Percentiles rank a stretch among this genome's conserved stretches.
phyloP scores from a whole-genome alignment of 495 filamentous ascomycete genomes.

The Tetracladium setigerum region DNA sequence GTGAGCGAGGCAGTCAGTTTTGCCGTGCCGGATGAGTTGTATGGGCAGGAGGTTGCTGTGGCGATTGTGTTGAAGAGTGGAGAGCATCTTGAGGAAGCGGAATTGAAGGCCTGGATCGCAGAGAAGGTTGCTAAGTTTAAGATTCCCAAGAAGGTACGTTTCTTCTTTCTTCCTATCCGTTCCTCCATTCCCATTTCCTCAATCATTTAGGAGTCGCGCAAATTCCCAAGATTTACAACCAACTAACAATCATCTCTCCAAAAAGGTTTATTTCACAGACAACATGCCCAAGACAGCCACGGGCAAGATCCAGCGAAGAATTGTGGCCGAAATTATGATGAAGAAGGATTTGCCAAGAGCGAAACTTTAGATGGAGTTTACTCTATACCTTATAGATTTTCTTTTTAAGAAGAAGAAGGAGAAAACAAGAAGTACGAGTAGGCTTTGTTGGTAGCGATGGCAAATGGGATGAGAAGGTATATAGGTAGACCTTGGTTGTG shows the following conservation, averaged over 20 bases:
- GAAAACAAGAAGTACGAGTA: too few species aligned
- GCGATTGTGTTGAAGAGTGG: slow-evolving; percentile 68
- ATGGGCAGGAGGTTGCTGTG: slow-evolving; percentile 74
- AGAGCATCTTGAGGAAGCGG: slow-evolving; percentile 39
- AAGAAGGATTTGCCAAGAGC: slow-evolving; percentile 19
- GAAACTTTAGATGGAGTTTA: slow-evolving; percentile 12
- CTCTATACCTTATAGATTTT: too few species aligned
- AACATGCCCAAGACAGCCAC: slow-evolving; percentile 87
- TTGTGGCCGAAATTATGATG: slow-evolving; percentile 67
- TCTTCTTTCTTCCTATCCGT: background rate
- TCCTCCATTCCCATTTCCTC: background rate
- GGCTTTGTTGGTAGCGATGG: too few species aligned
- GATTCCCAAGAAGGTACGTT: slow-evolving; percentile 68
- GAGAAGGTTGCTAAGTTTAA: slow-evolving; percentile 73
- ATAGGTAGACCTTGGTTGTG: too few species aligned
- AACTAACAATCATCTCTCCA: slow-evolving; percentile 3
- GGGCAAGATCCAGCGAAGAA: slow-evolving; percentile 74
- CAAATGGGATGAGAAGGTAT: too few species aligned
- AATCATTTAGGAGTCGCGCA: too few species aligned
- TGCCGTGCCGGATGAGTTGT: slow-evolving; percentile 66
- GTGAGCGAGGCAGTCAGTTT: slow-evolving; percentile 76
- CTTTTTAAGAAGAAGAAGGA: too few species aligned
- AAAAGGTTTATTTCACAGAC: slow-evolving; percentile 66
- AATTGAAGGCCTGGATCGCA: slow-evolving; percentile 58
- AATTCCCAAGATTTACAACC: too few species aligned